A percentile compares a stretch with the other conserved stretches of the same genome.
These are phyloP conservation scores for Fraxinus greggii DNA, from an alignment of 305 asterid species.

Conservation along the genomic window DNA sequence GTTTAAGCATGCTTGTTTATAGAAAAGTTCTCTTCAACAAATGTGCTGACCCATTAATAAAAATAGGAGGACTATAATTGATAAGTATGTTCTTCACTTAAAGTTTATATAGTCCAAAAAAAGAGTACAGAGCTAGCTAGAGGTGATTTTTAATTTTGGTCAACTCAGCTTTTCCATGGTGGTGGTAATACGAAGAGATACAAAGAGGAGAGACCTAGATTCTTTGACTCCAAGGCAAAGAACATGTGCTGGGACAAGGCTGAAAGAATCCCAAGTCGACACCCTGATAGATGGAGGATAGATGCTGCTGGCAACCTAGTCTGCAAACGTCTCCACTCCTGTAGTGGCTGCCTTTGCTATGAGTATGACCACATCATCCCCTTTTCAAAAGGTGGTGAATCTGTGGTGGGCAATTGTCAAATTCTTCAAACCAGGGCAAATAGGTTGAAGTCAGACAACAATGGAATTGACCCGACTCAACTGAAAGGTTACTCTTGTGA, in stretches of 20 bases:
- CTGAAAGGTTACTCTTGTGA: slow-evolving; percentile 73
- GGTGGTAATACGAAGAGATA: slow-evolving; percentile 17
- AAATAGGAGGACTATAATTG: neutral
- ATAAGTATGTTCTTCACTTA: neutral
- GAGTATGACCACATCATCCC: slow-evolving; percentile 69
- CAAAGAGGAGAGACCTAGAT: slow-evolving; percentile 54
- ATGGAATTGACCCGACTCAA: slow-evolving; percentile 32
- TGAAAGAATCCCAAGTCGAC: slow-evolving; percentile 54
- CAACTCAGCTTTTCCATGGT: slow-evolving; percentile 26
- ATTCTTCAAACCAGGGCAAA: slow-evolving; percentile 76
- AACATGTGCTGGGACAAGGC: slow-evolving; percentile 69
- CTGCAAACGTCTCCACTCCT: slow-evolving; percentile 60
- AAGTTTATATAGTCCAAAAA: neutral
- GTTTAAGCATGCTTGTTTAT: neutral
- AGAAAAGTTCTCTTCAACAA: neutral
- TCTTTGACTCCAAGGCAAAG: slow-evolving; percentile 54
- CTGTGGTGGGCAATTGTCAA: slow-evolving; percentile 65
- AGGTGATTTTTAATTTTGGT: slow-evolving; percentile 29
- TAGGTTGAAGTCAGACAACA: slow-evolving; percentile 42
- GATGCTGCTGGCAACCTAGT: slow-evolving; percentile 78
- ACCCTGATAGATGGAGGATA: slow-evolving; percentile 77
- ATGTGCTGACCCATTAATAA: neutral
- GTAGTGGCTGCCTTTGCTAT: slow-evolving; percentile 71
- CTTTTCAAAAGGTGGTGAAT: slow-evolving; percentile 62
- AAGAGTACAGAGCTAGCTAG: neutral